Conservation (phyloP, 2,329 filamentous ascomycete genomes). For the Xylariaceae sp. region DNA sequence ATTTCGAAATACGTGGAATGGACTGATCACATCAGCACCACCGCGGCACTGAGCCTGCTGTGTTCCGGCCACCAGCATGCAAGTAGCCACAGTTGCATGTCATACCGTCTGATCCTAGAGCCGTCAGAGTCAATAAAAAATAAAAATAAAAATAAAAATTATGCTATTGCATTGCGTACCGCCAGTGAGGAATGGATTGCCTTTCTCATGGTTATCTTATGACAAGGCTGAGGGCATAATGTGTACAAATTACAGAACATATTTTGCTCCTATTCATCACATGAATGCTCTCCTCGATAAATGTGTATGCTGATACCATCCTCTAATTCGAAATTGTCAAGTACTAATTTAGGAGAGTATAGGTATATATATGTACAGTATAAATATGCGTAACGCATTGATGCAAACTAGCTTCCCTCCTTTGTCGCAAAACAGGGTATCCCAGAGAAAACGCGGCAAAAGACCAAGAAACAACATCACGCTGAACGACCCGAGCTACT, state of each 20-base stretch:
- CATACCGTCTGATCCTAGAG: slow-evolving; percentile 12
- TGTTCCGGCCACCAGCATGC: slow-evolving; percentile 15
- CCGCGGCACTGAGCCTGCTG: background rate
- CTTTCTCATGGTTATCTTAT: too few relatives aligned
- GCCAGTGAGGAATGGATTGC: too few relatives aligned
- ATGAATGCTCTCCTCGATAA: slow-evolving; percentile 6
- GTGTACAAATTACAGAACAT: background rate
- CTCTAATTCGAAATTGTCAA: background rate
- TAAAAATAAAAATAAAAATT: background rate
- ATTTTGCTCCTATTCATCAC: slow-evolving; percentile 1
- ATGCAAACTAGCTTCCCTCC: background rate
- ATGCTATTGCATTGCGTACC: too few relatives aligned
- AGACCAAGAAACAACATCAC: background rate
- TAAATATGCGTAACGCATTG: slow-evolving; percentile 1
- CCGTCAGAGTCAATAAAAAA: background rate
- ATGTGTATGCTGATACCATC: slow-evolving; percentile 7
- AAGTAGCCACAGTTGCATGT: slow-evolving; percentile 12
- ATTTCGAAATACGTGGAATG: background rate
- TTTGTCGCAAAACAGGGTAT: background rate
- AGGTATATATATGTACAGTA: background rate
- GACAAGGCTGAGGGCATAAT: too few relatives aligned
- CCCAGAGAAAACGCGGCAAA: slow-evolving; percentile 1
- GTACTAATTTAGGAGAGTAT: slow-evolving; percentile 4
- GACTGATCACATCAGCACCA: slow-evolving; percentile 4
- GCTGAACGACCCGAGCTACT: background rate